Base-by-base conservation (phyloP, 2,329 filamentous ascomycete genomes). In the Fusarium udum region DNA sequence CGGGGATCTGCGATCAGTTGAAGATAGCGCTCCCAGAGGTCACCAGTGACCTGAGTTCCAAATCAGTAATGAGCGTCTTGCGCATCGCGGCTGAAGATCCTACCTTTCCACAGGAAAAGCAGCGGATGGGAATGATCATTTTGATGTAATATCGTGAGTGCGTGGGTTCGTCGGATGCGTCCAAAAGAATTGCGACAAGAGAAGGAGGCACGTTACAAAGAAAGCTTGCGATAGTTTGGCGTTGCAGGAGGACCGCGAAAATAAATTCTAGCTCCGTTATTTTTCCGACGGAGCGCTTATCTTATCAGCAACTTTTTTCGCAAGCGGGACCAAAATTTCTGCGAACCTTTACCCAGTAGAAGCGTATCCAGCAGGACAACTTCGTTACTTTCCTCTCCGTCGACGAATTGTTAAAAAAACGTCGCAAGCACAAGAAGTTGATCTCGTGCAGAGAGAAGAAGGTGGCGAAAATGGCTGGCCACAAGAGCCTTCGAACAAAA, bases 81-180 rank as follows among this genome's bases (percentile, higher is more conserved):
- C 65, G 75, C 55, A 69, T 59, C 52, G 56, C 24, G 43, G 26
- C 22, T 20, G 26, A 58, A 60, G n/a, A 42, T 18, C 76, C 68
- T 84, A 97, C 96, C 93, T 99, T 99, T 84, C 96, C 96, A 84
- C 96, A 99, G 66, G 96, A 98, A 85, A 99, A 99, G 86, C 96
- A 99, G 77, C 96, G 94, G 75, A 99, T 94, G 6, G 96, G 96
- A 77, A 99, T 98, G 84, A 99, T 99, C 96, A 99, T 99, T 64
- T 85, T 92, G 85, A 76, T 71, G 55, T 40, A 55, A n/a, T 66
- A 61, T 68, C n/a, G 68, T 64, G 40, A 46, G 56, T 53, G 71
- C 71, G 64, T 70, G 56, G 52, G 40, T 63, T 48, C 59, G 58
- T 52, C 40, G 43, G 37, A 69, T 65, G 59, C 60, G 34, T 32